Base-by-base conservation (phyloP, 2,329 filamentous ascomycete genomes). In the Colletotrichum simmondsii region DNA sequence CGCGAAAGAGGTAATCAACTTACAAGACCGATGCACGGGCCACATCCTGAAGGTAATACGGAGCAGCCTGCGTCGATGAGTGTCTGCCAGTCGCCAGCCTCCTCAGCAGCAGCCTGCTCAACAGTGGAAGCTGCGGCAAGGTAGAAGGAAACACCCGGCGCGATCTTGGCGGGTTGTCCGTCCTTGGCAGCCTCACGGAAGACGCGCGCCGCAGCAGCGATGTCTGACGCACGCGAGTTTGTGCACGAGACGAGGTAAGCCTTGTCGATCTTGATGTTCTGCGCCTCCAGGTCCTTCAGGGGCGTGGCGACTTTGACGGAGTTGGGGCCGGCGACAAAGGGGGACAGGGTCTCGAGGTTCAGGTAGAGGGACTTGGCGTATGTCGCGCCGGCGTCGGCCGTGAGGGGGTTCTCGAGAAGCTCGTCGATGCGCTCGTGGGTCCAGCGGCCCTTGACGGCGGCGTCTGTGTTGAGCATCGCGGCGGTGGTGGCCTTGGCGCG, bases 181-280 rank as follows among this genome's bases (percentile, higher is more conserved):
- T 86, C 86, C 68, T 90, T 89, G 0, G 92, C 90, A 1, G 94
- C 94, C 52, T 96, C 93, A 68, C 90, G 91, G 87, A 98, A 97
- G 2, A 98, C 95, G 58, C 89, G 90, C 1, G 95, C 95, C 1
- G 96, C 96, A 0, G 93, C 92, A 0, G 91, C 91, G 16, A 98
- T 86, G 80, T 98, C 96, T 0, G 94, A 95, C 11, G 91, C 89
- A 62, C 96, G 88, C 0, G 91, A 92, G 83, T 98, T 98, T 6
- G 96, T 98, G 86, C 96, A 98, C 0, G 92, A 95, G 0, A 98
- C 92, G 0, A 98, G 86, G 24, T 98, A 98, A 0, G 94, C 95
- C 79, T 93, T 95, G 85, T 98, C 85, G 26, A 98, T 83, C 61
- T 90, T 88, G 80, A 98, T 97, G 75, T 93, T 84, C 79, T 96